These are phyloP conservation scores for Jamesozyma rosinii DNA, from an alignment of 805 yeast genomes.

Conservation along the genomic window DNA sequence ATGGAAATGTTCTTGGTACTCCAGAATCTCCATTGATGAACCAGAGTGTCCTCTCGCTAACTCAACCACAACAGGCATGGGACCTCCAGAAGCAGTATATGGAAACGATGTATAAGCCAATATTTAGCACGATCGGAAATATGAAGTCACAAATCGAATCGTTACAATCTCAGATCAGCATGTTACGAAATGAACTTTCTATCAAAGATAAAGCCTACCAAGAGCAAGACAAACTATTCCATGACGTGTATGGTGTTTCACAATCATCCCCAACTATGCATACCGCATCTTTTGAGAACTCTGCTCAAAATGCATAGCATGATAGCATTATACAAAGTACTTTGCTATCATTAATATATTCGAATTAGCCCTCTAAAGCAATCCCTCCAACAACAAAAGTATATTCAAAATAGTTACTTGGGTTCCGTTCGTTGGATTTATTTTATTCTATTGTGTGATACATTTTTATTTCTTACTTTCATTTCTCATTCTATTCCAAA, in stretches of 20 bases:
- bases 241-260: not conserved
- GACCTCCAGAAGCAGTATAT: conserved; percentile 2
- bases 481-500: too few species aligned
- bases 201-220: not conserved
- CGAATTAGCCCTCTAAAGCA: too few species aligned
- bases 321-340: too few species aligned
- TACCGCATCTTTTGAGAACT: not conserved
- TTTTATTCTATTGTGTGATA: too few species aligned
- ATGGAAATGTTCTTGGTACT: not conserved
- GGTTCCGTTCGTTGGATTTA: too few species aligned
- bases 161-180: conserved; percentile 7
- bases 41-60: not conserved
- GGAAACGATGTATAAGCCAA: conserved; percentile 8
- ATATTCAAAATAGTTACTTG: too few species aligned
- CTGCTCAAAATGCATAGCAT: not conserved
- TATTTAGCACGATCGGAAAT: conserved; percentile 9
- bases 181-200: conserved; percentile 1
- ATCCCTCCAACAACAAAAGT: too few species aligned
- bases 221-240: conserved; percentile 3
- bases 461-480: too few species aligned
- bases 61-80: not conserved
- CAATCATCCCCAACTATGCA: not conserved
- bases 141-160: conserved; percentile 13
- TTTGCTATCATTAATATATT: too few species aligned
- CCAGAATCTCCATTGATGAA: not conserved